Conservation (phyloP, 2,329 filamentous ascomycete genomes). For the Aspergillus sp. region DNA sequence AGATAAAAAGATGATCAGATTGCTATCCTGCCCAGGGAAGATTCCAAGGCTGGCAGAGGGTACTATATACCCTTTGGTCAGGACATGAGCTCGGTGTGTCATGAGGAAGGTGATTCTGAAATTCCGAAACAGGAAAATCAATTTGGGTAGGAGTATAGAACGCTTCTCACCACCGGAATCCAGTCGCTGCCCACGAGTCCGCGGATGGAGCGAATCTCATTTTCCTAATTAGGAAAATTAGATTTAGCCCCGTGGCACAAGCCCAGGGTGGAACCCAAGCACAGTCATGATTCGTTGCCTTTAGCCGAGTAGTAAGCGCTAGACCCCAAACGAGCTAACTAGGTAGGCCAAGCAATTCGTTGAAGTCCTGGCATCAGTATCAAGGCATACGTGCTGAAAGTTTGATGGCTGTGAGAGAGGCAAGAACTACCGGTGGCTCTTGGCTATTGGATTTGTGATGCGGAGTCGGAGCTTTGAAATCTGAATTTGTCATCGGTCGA, state of each 20-base stretch:
- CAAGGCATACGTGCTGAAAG: background rate
- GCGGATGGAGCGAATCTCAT: background rate
- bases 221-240: slow-evolving; percentile 17
- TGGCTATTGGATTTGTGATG: background rate
- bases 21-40: background rate
- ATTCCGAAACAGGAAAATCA: background rate
- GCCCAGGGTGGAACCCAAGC: no score
- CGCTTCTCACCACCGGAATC: background rate
- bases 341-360: no score
- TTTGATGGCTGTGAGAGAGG: background rate
- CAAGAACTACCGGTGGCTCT: background rate
- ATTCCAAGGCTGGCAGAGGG: background rate
- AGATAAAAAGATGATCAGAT: background rate
- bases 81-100: background rate
- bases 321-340: background rate
- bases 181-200: background rate
- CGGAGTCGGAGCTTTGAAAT: background rate
- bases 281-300: background rate
- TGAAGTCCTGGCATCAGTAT: no score
- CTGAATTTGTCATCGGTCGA: background rate
- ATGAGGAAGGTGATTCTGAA: background rate
- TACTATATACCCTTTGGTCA: background rate
- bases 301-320: background rate
- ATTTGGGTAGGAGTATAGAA: background rate
- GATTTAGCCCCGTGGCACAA: background rate